Evolutionary conservation across 2,329 filamentous ascomycete genomes (phyloP), one percentile per base, ranked within the genome.

Genomic region (Podosphaera fusca): DNA sequence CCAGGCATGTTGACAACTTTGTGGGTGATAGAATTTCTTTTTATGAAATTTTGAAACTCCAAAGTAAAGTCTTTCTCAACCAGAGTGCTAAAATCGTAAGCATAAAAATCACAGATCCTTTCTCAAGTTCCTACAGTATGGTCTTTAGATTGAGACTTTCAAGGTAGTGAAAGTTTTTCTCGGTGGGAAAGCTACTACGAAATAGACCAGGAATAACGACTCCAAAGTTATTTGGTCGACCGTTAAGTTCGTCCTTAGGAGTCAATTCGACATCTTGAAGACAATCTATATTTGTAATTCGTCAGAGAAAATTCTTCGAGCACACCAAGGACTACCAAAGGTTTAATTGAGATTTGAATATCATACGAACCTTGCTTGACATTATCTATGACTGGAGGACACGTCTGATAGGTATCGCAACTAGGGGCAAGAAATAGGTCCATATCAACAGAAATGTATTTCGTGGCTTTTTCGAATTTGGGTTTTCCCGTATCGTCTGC

Each of bases 171-270:
- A 85, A 84, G 65, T 94, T 83, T 58, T 81, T 75, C 4, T 75
- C 69, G 60, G 80, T 73, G 2, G 89, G 89, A 66, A 88, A 95
- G 61, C 83, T 84, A 69, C 86, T 90, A 56, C 89, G 79, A 67
- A 87, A 95, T 34, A 95, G 60, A 7, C 83, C 82, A 5, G 81
- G 77, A 29, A 82, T 71, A 29, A 95, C 83, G 34, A 80, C 71
- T 21, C 84, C 86, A 69, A 90, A 95, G 66, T 95, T 95, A 61
- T 71, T 64, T 1, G 85, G 85, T 2, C 54, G 59, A n/a, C 60
- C 59, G 49, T 61, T 58, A 36, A 57, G 51, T 47, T 60, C 62
- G 40, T 55, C 57, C 35, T 62, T 61, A 52, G 30, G 45, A 52
- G 55, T 56, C n/a, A 52, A 34, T 56, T 61, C 61, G 6, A 58